A percentile compares a stretch with the other conserved stretches of the same genome.
Evolutionary conservation across 2,329 filamentous ascomycete genomes (phyloP).

Genomic region (Pyricularia grisea): DNA sequence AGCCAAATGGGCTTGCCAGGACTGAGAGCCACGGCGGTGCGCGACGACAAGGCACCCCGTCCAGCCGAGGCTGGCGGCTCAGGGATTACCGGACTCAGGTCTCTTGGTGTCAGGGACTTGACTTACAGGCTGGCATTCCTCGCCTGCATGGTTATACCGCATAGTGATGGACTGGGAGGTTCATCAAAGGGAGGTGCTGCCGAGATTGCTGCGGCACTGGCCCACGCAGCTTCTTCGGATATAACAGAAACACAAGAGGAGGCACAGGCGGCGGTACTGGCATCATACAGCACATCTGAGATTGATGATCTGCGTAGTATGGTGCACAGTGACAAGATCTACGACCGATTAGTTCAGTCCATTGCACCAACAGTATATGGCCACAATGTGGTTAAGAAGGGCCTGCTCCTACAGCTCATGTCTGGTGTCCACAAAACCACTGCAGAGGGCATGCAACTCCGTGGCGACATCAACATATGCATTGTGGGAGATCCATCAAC

Average conservation of each 20-base stretch:
- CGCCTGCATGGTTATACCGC: constrained; percentile 89
- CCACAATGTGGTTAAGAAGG: constrained; percentile 96
- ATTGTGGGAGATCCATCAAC: constrained; percentile 96
- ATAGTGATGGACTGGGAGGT: constrained; percentile 72
- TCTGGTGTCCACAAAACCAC: constrained; percentile 92
- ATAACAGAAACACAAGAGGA: constrained; percentile 59
- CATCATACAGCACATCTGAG: constrained; percentile 75
- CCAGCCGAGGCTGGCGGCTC: constrained; percentile 67
- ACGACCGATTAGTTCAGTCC: constrained; percentile 83
- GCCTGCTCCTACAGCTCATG: constrained; percentile 85
- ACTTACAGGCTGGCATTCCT: constrained; percentile 96
- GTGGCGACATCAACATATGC: constrained; percentile 98
- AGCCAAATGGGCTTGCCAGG: constrained; percentile 90
- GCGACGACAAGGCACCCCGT: constrained; percentile 66
- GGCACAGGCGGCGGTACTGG: constrained; percentile 78
- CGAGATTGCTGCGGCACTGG: constrained; percentile 79
- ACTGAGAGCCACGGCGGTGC: constrained; percentile 68
- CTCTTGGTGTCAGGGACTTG: constrained; percentile 86
- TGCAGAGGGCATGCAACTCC: constrained; percentile 85
- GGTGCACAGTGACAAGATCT: constrained; percentile 94
- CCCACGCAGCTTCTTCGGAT: constrained; percentile 60
- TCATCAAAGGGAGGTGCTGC: constrained; percentile 64
- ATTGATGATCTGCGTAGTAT: constrained; percentile 87
- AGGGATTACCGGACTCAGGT: constrained; percentile 81
- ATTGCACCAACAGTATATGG: constrained; percentile 96